Evolutionary conservation across 306 rosid genomes (phyloP), one percentile per base, ranked within the genome.

Genomic region (Sesbania bispinosa): DNA sequence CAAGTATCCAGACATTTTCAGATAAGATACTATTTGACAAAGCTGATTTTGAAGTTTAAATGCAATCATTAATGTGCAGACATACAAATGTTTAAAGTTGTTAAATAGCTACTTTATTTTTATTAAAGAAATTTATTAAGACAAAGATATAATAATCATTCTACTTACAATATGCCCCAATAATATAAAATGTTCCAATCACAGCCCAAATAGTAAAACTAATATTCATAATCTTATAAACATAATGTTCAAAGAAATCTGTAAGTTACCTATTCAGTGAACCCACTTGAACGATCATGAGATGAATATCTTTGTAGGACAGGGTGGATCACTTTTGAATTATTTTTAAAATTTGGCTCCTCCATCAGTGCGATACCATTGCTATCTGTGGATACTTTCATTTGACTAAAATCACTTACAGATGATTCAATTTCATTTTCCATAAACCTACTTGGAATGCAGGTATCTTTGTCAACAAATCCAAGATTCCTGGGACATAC

Each of bases 191-290:
- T 21, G n/a, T 26, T 21, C 10, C 58, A 65, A 13, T 46, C 45
- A 41, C 36, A 32, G 24, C 18, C 21, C 69, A 36, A 45, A 18
- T 51, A 18, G n/a, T n/a, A 43, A 35, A 71, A 53, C 60, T 55
- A 20, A 18, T 29, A 83, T 21, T 64, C 71, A 53, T 20, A 14
- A 29, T 39, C 75, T 72, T n/a, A 61, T 14, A 79, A n/a, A 58
- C 69, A 64, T 1, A 23, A 51, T n/a, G 46, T 15, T 52, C 9
- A 35, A 24, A 15, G 19, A 47, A 55, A 19, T 30, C 33, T 6
- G 13, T 2, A 54, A 24, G 48, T 79, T 81, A 87, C 92, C 96
- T 81, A 83, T 76, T 89, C 81, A 35, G 77, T 50, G 73, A 83
- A 82, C 53, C 62, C 71, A 42, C 85, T 79, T 74, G 48, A 77